Conservation (phyloP, 164 flowering plant genomes). For the Santalum album region DNA sequence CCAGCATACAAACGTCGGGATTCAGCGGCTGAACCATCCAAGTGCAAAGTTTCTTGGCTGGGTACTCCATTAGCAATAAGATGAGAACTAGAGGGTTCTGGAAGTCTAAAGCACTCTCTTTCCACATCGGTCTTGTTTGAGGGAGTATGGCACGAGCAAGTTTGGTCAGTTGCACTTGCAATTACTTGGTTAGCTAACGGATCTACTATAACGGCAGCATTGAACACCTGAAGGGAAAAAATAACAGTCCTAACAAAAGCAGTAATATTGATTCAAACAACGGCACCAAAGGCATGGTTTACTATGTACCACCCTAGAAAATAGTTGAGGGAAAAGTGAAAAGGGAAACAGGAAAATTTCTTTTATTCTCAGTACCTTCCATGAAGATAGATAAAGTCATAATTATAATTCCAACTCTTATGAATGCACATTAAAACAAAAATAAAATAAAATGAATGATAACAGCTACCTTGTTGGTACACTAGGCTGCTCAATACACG, state of each 20-base stretch:
- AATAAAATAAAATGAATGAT: too few relatives aligned
- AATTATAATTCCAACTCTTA: too few relatives aligned
- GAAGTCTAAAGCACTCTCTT: slow-evolving; percentile 8
- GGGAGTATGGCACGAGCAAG: slow-evolving; percentile 16
- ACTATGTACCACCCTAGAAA: neutral
- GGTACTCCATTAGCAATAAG: slow-evolving; percentile 15
- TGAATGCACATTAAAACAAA: too few relatives aligned
- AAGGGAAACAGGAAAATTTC: too few relatives aligned
- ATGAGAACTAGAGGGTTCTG: slow-evolving; percentile 11
- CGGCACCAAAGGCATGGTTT: neutral
- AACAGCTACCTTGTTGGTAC: too few relatives aligned
- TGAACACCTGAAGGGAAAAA: slow-evolving; percentile 40
- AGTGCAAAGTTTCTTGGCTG: slow-evolving; percentile 6
- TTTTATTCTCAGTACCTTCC: too few relatives aligned
- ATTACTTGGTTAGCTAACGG: slow-evolving; percentile 59
- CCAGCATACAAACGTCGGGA: slow-evolving; percentile 11
- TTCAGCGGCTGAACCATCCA: slow-evolving; percentile 12
- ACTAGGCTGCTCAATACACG: too few relatives aligned
- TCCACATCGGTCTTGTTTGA: slow-evolving; percentile 8
- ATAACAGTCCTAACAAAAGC: neutral
- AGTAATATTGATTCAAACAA: neutral
- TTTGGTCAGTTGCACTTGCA: slow-evolving; percentile 59
- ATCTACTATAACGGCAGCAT: slow-evolving; percentile 88
- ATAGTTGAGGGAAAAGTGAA: too few relatives aligned
- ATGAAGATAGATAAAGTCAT: too few relatives aligned